Evolutionary conservation across 2,329 filamentous ascomycete genomes (phyloP).

Genomic region (Capronia coronata): DNA sequence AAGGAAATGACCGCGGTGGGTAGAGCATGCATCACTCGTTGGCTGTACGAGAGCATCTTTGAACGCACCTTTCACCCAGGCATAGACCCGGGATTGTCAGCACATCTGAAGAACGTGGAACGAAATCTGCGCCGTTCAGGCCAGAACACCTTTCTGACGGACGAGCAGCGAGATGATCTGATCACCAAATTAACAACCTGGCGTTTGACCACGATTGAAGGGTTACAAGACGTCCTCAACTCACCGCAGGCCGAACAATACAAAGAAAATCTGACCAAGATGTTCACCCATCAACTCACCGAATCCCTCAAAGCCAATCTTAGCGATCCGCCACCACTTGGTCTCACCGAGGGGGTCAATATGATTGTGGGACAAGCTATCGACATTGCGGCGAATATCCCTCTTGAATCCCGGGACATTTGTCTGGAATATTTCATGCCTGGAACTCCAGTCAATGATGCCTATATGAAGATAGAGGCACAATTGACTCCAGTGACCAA

Average conservation of each 20-base stretch:
- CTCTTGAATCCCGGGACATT: constrained; percentile 85
- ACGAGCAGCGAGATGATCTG: constrained; percentile 67
- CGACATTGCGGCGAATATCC: constrained; percentile 76
- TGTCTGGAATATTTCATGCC: constrained; percentile 79
- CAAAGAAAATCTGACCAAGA: constrained; percentile 61
- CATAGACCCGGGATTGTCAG: constrained; percentile 68
- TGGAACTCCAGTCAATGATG: constrained; percentile 60
- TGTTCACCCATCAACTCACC: constrained; percentile 62
- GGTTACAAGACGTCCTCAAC: constrained; percentile 65
- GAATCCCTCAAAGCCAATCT: constrained; percentile 67
- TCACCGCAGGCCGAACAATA: constrained; percentile 60
- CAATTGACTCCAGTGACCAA: constrained; percentile 55
- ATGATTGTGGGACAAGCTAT: constrained; percentile 93
- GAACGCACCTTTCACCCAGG: constrained; percentile 88
- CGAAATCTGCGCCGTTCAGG: constrained; percentile 64
- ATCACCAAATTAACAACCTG: constrained; percentile 84
- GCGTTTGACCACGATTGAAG: constrained; percentile 89
- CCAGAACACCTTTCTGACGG: constrained; percentile 16
- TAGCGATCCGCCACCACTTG: constrained; percentile 66
- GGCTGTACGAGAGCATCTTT: constrained; percentile 87
- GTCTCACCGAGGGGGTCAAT: constrained; percentile 77
- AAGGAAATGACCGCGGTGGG: constrained; percentile 98
- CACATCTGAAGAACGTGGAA: constrained; percentile 77
- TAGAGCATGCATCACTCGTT: constrained; percentile 77
- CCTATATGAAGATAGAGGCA: constrained; percentile 78